Base-by-base conservation (phyloP, 768 basidiomycete species). In the Steccherinum ochraceum region DNA sequence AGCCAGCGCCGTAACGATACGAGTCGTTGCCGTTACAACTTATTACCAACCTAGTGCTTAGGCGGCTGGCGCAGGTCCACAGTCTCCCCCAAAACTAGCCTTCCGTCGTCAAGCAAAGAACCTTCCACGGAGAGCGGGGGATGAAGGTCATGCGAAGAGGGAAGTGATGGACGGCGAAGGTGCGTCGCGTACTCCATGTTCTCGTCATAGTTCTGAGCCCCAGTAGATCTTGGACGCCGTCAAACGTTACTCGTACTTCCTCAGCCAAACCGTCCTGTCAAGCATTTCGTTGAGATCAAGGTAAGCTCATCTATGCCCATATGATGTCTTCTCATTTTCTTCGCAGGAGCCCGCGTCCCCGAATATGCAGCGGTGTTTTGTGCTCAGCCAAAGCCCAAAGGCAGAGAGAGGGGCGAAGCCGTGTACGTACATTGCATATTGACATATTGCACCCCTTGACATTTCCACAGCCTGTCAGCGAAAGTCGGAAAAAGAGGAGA, bases 401-500 rank as follows among this genome's bases (percentile, higher is more conserved):
- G 89, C 0, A 79, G 86, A 52, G 90, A 89, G 2, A 80, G 89
- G 53, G 93, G 91, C 72, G 93, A 91, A 64, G 80, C 81, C 5
- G 67, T 70, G 86, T 87, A 70, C 39, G 84, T 75, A 40, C 41
- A 25, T n/a, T 51, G n/a, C n/a, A 19, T 24, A 19, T 21, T 50
- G 19, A 24, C 19, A 19, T 24, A 30, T 23, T 20, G 16, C 16
- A 40, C 1, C 16, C 12, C 19, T 45, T 46, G 19, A 35, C 41
- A 18, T 19, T 48, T 12, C 44, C 51, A 12, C 57, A 92, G 88
- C 86, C 23, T 85, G 94, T 10, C 92, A 93, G 62, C 82, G 95
- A 49, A 96, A 93, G 67, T 93, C 91, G 0, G 96, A 99, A 68
- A 96, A 96, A 68, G 96, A 99, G 62, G 96, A 98, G 66, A 95